phyloP scores from a whole-genome alignment of 2,329 filamentous ascomycete genomes.

The Dothiorella sarmentorum region DNA sequence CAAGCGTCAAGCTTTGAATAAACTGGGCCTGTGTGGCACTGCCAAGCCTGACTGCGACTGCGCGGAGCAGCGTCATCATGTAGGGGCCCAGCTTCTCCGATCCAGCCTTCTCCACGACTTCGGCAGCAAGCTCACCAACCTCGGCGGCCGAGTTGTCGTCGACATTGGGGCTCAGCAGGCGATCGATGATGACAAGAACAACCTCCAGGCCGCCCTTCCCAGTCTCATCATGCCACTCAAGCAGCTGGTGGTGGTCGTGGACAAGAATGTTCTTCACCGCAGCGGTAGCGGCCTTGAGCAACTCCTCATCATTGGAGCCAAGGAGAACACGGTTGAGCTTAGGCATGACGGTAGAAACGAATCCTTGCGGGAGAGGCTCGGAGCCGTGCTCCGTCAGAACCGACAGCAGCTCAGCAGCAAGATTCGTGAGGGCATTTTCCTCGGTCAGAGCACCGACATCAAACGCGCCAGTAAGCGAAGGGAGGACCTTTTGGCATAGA shows the following conservation, averaged over 20 bases:
- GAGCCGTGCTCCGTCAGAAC: constrained; percentile 78
- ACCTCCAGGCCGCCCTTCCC: constrained; percentile 84
- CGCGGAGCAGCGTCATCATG: constrained; percentile 80
- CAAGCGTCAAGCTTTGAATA: constrained; percentile 92
- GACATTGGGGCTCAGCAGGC: constrained; percentile 76
- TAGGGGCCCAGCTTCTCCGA: constrained; percentile 87
- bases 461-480: constrained; percentile 82
- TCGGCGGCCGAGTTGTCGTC: constrained; percentile 94
- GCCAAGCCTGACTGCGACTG: constrained; percentile 79
- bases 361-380: constrained; percentile 80
- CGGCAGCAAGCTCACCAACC: constrained; percentile 88
- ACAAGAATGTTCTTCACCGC: constrained; percentile 84
- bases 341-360: constrained; percentile 80
- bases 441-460: constrained; percentile 82
- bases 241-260: constrained; percentile 86
- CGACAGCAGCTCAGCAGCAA: constrained; percentile 80
- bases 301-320: constrained; percentile 78
- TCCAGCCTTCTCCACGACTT: constrained; percentile 92
- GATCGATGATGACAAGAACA: constrained; percentile 86
- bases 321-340: constrained; percentile 82
- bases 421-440: constrained; percentile 78
- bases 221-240: constrained; percentile 75
- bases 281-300: constrained; percentile 81
- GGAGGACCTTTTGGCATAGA: constrained; percentile 81
- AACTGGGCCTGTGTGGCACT: constrained; percentile 82